Evolutionary conservation across 805 yeast genomes (phyloP).

Genomic region (Myxozyma mucilagina): DNA sequence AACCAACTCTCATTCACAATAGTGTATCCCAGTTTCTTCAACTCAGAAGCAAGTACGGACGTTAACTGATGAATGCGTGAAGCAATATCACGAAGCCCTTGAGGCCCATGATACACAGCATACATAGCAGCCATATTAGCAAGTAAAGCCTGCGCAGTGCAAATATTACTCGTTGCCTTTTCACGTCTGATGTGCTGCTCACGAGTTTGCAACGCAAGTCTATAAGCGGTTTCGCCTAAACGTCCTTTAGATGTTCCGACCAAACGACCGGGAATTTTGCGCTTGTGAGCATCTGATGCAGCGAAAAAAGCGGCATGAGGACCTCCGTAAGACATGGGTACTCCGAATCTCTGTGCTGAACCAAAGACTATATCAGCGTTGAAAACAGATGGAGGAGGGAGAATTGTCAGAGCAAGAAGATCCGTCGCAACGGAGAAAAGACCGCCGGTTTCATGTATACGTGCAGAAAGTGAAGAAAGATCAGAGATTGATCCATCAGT

Average conservation of each 20-base stretch:
- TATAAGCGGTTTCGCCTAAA: slow-evolving; percentile 80
- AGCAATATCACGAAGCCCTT: slow-evolving; percentile 79
- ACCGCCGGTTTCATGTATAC: slow-evolving; percentile 71
- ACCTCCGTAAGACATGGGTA: slow-evolving; percentile 97
- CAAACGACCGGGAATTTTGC: slow-evolving; percentile 95
- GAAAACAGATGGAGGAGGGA: slow-evolving; percentile 79
- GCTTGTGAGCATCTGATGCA: slow-evolving; percentile 71
- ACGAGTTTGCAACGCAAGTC: slow-evolving; percentile 95
- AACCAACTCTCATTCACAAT: slow-evolving; percentile 68
- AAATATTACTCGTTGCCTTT: slow-evolving; percentile 95
- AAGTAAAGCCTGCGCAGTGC: slow-evolving; percentile 95
- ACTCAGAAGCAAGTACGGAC: slow-evolving; percentile 62
- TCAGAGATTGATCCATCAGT: slow-evolving; percentile 72
- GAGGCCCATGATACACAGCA: slow-evolving; percentile 94
- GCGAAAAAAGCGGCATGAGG: slow-evolving; percentile 99
- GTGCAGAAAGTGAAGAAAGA: slow-evolving; percentile 57
- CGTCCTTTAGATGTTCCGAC: slow-evolving; percentile 93
- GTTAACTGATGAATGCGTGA: slow-evolving; percentile 73
- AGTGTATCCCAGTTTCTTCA: slow-evolving; percentile 50
- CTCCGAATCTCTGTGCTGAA: slow-evolving; percentile 93
- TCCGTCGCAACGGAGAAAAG: slow-evolving; percentile 87
- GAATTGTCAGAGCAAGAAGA: slow-evolving; percentile 78
- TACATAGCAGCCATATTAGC: slow-evolving; percentile 96
- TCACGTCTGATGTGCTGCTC: slow-evolving; percentile 98
- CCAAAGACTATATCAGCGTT: slow-evolving; percentile 95